A percentile compares a stretch with the other conserved stretches of the same genome.
These are phyloP conservation scores for Exophiala bonariae DNA, from an alignment of 2,329 filamentous ascomycete genomes.

Conservation along the genomic window DNA sequence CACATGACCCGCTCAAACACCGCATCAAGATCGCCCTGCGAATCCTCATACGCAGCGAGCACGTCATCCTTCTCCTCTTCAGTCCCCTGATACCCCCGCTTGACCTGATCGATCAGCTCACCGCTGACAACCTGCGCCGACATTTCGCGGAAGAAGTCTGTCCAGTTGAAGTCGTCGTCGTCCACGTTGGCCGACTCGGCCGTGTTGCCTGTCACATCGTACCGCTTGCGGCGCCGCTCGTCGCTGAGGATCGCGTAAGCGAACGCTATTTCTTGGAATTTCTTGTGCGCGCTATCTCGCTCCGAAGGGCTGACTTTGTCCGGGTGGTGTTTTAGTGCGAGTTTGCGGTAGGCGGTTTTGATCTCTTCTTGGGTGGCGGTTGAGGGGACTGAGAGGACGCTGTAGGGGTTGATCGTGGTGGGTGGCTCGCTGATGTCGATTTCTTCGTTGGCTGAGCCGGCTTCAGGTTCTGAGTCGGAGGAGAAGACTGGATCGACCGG, in stretches of 20 bases:
- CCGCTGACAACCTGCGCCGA: conserved; percentile 74
- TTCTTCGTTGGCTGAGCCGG: conserved; percentile 41
- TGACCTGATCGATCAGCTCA: conserved; percentile 74
- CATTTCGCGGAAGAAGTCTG: conserved; percentile 82
- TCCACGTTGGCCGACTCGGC: conserved; percentile 74
- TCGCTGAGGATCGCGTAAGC: conserved; percentile 93
- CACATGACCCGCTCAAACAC: conserved; percentile 86
- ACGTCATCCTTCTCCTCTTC: conserved; percentile 82
- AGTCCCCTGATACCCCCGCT: conserved; percentile 76
- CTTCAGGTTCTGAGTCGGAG: conserved; percentile 1
- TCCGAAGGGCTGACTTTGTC: conserved; percentile 74
- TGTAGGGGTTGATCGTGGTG: conserved; percentile 73
- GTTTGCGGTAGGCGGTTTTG: conserved; percentile 82
- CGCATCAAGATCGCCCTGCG: conserved; percentile 71
- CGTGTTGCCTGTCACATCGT: conserved; percentile 87
- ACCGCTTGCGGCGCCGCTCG: conserved; percentile 74
- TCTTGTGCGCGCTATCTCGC: conserved; percentile 71
- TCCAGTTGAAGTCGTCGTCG: conserved; percentile 83
- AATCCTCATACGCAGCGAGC: conserved; percentile 70
- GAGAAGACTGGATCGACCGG: conserved; percentile 1
- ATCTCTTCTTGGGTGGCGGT: conserved; percentile 75
- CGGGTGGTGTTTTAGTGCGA: conserved; percentile 79
- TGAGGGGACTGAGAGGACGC: conserved; percentile 70
- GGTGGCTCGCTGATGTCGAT: conserved; percentile 60
- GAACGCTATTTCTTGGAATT: conserved; percentile 88